phyloP scores from a whole-genome alignment of 257 asterid species.

The Ligustrum vulgare region DNA sequence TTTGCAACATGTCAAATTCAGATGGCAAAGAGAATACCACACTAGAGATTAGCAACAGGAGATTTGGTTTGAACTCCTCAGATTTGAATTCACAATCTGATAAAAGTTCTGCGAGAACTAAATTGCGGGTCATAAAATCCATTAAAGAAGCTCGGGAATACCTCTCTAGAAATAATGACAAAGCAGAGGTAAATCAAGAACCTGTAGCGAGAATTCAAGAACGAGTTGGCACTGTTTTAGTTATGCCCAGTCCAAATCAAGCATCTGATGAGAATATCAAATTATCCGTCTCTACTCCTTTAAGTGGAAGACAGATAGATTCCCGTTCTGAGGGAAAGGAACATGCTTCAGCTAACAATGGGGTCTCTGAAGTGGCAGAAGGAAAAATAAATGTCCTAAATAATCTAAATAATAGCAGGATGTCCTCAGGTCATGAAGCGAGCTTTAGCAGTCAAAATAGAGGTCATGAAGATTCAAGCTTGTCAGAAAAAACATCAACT shows the following conservation, averaged over 20 bases:
- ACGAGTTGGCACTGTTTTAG: constrained; percentile 24
- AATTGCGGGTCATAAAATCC: constrained; percentile 64
- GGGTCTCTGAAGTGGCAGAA: constrained; percentile 29
- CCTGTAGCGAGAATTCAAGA: constrained; percentile 26
- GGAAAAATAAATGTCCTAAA: constrained; percentile 23
- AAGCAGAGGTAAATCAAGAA: constrained; percentile 34
- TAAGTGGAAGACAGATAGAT: constrained; percentile 23
- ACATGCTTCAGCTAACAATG: constrained; percentile 12
- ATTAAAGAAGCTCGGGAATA: constrained; percentile 83
- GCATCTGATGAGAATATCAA: constrained; percentile 23
- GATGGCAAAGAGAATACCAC: constrained; percentile 30
- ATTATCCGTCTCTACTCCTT: constrained; percentile 22
- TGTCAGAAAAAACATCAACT: constrained; percentile 23
- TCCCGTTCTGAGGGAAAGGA: constrained; percentile 2
- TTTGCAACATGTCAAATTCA: constrained; percentile 12
- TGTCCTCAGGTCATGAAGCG: constrained; percentile 32
- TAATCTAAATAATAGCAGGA: constrained; percentile 26
- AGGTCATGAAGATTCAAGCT: constrained; percentile 25
- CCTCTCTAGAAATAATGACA: constrained; percentile 54
- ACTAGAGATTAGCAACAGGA: constrained; percentile 20
- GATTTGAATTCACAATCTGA: constrained; percentile 27
- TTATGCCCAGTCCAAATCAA: constrained; percentile 23
- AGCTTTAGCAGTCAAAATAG: constrained; percentile 23
- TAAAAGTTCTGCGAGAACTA: constrained; percentile 34
- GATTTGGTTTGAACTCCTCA: constrained; percentile 27